Conservation (phyloP, 2,329 filamentous ascomycete species). For the Sclerotiophoma versabilis region DNA sequence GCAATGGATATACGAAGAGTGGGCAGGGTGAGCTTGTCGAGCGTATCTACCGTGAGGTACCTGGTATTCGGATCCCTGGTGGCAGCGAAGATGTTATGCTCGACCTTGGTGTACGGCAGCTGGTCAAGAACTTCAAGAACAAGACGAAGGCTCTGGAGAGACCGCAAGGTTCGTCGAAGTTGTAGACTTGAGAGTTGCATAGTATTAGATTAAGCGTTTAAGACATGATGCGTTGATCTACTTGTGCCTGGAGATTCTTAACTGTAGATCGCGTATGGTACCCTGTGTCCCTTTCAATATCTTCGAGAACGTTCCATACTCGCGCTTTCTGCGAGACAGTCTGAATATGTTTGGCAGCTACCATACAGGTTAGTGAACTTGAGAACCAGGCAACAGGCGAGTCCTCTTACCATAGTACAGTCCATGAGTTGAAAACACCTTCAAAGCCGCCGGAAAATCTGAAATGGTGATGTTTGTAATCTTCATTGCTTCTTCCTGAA, state of each 20-base stretch:
- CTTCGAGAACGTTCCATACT: slow-evolving; percentile 43
- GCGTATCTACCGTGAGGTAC: slow-evolving; percentile 71
- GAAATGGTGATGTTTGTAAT: slow-evolving; percentile 42
- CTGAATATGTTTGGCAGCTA: slow-evolving; percentile 46
- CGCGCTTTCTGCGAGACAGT: slow-evolving; percentile 42
- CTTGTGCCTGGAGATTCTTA: slow-evolving; percentile 35
- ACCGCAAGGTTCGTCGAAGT: slow-evolving; percentile 52
- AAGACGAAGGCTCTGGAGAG: slow-evolving; percentile 63
- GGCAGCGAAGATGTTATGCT: slow-evolving; percentile 77
- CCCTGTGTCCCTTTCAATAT: slow-evolving; percentile 42
- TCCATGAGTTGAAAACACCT: slow-evolving; percentile 43
- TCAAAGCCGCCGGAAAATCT: slow-evolving; percentile 41
- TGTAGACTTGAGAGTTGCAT: slow-evolving; percentile 26
- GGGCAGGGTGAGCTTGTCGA: slow-evolving; percentile 76
- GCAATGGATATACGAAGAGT: slow-evolving; percentile 73
- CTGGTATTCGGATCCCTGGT: slow-evolving; percentile 67
- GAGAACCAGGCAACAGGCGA: background rate
- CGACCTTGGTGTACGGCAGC: slow-evolving; percentile 72
- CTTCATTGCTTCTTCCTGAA: slow-evolving; percentile 42
- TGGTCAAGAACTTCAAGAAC: slow-evolving; percentile 72
- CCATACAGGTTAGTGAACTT: background rate
- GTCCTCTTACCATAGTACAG: slow-evolving; percentile 39
- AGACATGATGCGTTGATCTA: slow-evolving; percentile 22
- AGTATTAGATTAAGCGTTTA: background rate
- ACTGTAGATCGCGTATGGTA: slow-evolving; percentile 40